These are phyloP conservation scores for Arxiozyma slooffiae DNA, from an alignment of 1,139 yeast species.

Conservation along the genomic window DNA sequence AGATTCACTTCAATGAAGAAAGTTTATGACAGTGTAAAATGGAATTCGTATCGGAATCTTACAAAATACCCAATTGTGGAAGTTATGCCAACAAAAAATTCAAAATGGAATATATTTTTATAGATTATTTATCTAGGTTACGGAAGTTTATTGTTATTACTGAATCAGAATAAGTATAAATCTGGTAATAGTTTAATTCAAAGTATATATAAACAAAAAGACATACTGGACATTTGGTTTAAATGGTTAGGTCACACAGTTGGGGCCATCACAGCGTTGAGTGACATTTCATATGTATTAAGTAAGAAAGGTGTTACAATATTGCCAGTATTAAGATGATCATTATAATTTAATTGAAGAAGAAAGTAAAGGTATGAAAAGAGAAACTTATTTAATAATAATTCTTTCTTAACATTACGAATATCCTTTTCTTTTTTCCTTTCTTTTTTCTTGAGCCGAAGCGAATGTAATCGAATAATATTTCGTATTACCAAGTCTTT, in stretches of 20 bases:
- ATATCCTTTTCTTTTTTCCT: no score
- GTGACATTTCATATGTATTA: conserved; percentile 70
- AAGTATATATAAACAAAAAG: not conserved
- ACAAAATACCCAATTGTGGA: conserved; percentile 68
- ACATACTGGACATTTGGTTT: conserved; percentile 6
- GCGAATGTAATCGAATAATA: not conserved
- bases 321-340: not conserved
- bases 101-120: conserved; percentile 79
- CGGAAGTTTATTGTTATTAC: conserved; percentile 45
- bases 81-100: conserved; percentile 80
- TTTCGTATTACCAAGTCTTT: not conserved
- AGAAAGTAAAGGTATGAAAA: not conserved
- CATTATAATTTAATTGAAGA: not conserved
- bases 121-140: conserved; percentile 87
- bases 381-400: not conserved
- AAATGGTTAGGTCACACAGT: conserved; percentile 48
- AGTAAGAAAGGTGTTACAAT: conserved; percentile 52
- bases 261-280: conserved; percentile 63
- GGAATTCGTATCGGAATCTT: conserved; percentile 63
- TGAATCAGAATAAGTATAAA: conserved; percentile 7
- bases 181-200: not conserved
- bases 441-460: not conserved
- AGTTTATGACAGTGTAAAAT: conserved; percentile 48
- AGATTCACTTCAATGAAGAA: conserved; percentile 66
- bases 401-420: not conserved